Evolutionary conservation across 345 rosid species (phyloP), one percentile per base, ranked within the genome.

Genomic region (Triadica sebifera): DNA sequence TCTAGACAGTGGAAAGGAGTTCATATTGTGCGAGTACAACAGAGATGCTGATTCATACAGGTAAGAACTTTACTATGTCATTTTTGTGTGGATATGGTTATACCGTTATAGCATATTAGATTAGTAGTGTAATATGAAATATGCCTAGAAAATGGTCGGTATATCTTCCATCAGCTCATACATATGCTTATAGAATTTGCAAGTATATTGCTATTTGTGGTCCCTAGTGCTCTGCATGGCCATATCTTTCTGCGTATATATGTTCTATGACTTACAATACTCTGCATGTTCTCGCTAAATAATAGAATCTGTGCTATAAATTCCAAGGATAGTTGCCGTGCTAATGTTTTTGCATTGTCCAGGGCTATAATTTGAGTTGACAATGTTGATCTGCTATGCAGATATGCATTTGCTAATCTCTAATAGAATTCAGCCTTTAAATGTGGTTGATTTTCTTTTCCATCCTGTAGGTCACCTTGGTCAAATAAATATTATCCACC

Each of bases 1-100:
- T 76, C 76, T 39, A 58, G 98, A 94, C 4, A 75, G 67, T 73
- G 91, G 88, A 73, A 92, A 91, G 79, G 93, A 87, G 78, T 94
- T 91, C 82, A 91, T 94, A 74, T 83, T 94, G 86, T 92, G 98
- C 12, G 98, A 94, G 83, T 94, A 94, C 84, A 94, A 92, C 73
- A 87, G 98, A 84, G 98, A 94, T 83, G 98, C 98, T 0, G 98
- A 94, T 79, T 94, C 98, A 41, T 89, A 92, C 75, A 90, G 97
- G 97, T 89, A 79, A 63, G 46, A 6, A 12, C 68, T 53, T 73
- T 7, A 46, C 16, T 38, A 58, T 24, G n/a, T 57, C 38, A 5
- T 13, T 43, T 43, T 5, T 43, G 46, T 29, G 34, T 29, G 34
- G 34, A 2, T 29, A 29, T 29, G 34, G 34, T 29, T 29, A 29